Percentiles rank a stretch among this genome's conserved stretches.
Conservation (phyloP, 2,329 filamentous ascomycete species). For the Lecanoromycetidae sp. region DNA sequence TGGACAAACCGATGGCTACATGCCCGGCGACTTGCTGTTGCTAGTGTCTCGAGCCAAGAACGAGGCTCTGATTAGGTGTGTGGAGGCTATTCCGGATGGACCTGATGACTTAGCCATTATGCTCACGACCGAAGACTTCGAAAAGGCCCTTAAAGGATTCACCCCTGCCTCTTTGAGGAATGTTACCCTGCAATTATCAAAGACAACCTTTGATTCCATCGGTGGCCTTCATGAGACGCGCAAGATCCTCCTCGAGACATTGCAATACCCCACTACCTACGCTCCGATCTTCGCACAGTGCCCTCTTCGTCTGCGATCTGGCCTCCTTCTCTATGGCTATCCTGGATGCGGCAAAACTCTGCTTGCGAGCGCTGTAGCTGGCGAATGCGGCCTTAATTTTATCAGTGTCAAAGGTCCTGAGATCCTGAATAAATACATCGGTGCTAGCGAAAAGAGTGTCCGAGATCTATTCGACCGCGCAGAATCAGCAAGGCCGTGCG, state of each 20-base stretch:
- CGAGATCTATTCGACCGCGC: conserved; percentile 91
- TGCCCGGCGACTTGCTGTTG: conserved; percentile 84
- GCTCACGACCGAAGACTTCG: conserved; percentile 65
- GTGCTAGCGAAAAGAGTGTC: conserved; percentile 90
- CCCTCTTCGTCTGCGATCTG: conserved; percentile 84
- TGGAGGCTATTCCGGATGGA: conserved; percentile 39
- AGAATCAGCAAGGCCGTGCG: conserved; percentile 78
- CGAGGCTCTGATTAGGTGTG: conserved; percentile 78
- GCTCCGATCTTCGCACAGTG: conserved; percentile 96
- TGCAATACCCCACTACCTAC: conserved; percentile 96
- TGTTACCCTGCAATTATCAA: conserved; percentile 84
- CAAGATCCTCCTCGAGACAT: conserved; percentile 81
- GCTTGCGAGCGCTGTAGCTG: conserved; percentile 89
- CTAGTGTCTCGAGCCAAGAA: conserved; percentile 79
- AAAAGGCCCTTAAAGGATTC: conserved; percentile 75
- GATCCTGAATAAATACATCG: conserved; percentile 98
- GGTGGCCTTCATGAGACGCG: conserved; percentile 78
- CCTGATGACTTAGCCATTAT: conserved; percentile 43
- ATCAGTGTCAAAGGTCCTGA: conserved; percentile 97
- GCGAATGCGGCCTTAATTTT: conserved; percentile 95
- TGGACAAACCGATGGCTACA: conserved; percentile 90
- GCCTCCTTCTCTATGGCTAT: conserved; percentile 83
- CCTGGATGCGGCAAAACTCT: conserved; percentile 95
- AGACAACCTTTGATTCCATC: conserved; percentile 83
- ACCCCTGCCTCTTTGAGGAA: conserved; percentile 91